Percentiles rank a stretch among this genome's conserved stretches.
Conservation (phyloP, 2,329 filamentous ascomycete genomes). For the Alternaria rosae region DNA sequence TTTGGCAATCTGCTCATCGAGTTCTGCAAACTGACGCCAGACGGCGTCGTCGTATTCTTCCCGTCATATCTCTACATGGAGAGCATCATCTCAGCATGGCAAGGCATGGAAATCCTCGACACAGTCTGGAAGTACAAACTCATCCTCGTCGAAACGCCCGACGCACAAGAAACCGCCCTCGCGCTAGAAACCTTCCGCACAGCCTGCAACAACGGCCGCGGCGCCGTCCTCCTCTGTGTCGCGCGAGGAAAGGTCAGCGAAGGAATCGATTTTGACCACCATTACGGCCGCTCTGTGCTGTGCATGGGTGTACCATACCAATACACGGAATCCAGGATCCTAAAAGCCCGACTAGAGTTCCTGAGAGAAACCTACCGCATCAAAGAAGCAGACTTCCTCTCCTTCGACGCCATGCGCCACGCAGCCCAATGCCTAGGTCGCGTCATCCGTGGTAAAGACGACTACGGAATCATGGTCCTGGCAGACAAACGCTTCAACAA, state of each 20-base stretch:
- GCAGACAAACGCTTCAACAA: constrained; percentile 93
- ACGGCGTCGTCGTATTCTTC: constrained; percentile 99
- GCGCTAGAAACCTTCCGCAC: constrained; percentile 96
- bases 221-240: constrained; percentile 91
- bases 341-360: constrained; percentile 95
- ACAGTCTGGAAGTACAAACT: constrained; percentile 99
- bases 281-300: constrained; percentile 93
- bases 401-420: constrained; percentile 99
- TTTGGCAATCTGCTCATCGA: constrained; percentile 93
- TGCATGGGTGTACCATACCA: constrained; percentile 98
- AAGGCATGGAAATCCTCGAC: constrained; percentile 96
- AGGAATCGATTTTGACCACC: constrained; percentile 98
- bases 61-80: constrained; percentile 99
- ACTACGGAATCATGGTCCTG: constrained; percentile 99
- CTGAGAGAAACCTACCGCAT: constrained; percentile 97
- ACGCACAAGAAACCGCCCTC: constrained; percentile 94
- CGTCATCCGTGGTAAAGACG: constrained; percentile 93
- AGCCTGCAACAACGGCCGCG: constrained; percentile 95
- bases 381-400: constrained; percentile 94
- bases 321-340: constrained; percentile 95
- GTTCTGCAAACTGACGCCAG: constrained; percentile 93
- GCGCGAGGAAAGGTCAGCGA: constrained; percentile 97
- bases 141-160: constrained; percentile 95
- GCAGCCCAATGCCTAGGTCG: constrained; percentile 95
- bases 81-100: constrained; percentile 98